Conservation (phyloP, 1,139 yeast species). For the Hansenula lynferdii region DNA sequence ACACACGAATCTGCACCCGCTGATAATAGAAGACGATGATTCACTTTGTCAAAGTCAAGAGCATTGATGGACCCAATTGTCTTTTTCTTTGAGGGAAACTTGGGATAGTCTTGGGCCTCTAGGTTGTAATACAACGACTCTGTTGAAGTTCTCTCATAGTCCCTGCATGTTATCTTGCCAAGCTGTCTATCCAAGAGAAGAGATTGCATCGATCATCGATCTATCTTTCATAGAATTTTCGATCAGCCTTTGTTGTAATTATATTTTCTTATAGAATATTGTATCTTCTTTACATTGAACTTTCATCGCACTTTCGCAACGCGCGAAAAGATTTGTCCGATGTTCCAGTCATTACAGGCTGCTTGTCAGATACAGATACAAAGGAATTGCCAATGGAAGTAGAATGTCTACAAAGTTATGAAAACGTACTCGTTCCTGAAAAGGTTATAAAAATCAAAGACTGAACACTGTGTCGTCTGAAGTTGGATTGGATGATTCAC, state of each 20-base stretch:
- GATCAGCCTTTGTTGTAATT: too few relatives aligned
- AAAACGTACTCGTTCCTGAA: too few relatives aligned
- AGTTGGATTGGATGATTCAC: neutral
- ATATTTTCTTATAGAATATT: too few relatives aligned
- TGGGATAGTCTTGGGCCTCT: conserved; percentile 24
- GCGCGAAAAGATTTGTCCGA: too few relatives aligned
- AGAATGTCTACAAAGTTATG: too few relatives aligned
- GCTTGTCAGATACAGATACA: too few relatives aligned
- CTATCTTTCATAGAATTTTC: too few relatives aligned
- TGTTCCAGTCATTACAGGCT: too few relatives aligned
- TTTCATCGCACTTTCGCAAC: too few relatives aligned
- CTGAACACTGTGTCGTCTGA: neutral
- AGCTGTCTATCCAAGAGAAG: conserved; percentile 11
- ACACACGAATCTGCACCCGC: conserved; percentile 79
- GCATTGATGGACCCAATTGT: conserved; percentile 53
- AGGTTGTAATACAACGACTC: conserved; percentile 37
- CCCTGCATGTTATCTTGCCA: conserved; percentile 8
- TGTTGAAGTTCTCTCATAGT: conserved; percentile 19
- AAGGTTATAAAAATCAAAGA: neutral
- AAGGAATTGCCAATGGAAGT: too few relatives aligned
- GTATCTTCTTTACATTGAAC: too few relatives aligned
- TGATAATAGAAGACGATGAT: conserved; percentile 49
- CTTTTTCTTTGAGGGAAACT: conserved; percentile 28
- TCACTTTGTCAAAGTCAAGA: conserved; percentile 54
- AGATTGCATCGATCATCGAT: conserved; percentile 10